A percentile compares a stretch with the other conserved stretches of the same genome.
Conservation (phyloP, 345 rosid species). For the Rubroshorea leprosula region DNA sequence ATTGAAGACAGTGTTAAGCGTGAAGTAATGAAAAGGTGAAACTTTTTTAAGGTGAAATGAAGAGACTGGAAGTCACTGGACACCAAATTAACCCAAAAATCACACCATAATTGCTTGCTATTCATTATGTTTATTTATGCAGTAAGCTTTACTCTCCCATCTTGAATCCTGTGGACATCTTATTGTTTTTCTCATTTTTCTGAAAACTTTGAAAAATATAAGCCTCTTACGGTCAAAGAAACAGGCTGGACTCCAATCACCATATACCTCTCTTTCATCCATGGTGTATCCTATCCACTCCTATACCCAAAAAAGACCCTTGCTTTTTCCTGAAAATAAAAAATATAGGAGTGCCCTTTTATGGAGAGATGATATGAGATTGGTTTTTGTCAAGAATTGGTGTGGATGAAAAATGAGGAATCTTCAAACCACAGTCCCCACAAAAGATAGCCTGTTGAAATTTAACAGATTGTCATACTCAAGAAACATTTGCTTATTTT, state of each 20-base stretch:
- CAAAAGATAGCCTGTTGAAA: neutral
- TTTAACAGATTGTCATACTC: neutral
- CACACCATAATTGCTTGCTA: too few relatives aligned
- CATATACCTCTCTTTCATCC: conserved; percentile 1
- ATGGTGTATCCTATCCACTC: too few relatives aligned
- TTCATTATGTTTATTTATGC: neutral
- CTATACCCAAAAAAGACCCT: too few relatives aligned
- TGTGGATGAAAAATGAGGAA: neutral
- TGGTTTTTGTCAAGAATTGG: neutral
- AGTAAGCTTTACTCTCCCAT: too few relatives aligned
- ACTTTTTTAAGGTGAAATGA: conserved; percentile 12
- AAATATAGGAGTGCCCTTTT: neutral
- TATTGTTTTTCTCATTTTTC: neutral
- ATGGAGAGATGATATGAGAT: neutral
- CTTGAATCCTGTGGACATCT: too few relatives aligned
- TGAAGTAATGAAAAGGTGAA: conserved; percentile 21
- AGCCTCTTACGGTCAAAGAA: conserved; percentile 23
- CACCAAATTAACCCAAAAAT: conserved; percentile 14
- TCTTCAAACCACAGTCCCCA: neutral
- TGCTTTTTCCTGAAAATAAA: neutral
- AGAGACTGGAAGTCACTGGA: conserved; percentile 17
- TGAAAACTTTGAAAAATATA: neutral
- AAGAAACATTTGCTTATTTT: neutral
- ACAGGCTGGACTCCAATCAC: conserved; percentile 23
- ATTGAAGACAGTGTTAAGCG: conserved; percentile 21